Evolutionary conservation across 306 rosid genomes (phyloP), one percentile per base, ranked within the genome.

Genomic region (Cucurbita pepo): DNA sequence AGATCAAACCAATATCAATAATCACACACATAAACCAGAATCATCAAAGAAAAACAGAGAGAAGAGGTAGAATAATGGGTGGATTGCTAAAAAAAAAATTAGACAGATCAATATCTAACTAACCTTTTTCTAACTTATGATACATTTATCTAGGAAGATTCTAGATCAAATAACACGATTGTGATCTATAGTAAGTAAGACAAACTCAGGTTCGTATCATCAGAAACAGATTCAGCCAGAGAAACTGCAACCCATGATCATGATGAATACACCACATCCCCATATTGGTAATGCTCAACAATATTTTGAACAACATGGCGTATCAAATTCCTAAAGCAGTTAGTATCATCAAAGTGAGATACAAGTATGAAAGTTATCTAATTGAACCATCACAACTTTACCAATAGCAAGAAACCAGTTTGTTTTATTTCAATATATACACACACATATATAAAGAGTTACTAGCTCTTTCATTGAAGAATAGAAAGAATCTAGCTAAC

Each of bases 1-100:
- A 85, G 80, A 80, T 30, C 61, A 74, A 62, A 78, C 77, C 74
- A 78, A 80, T 71, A 36, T 72, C 54, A 73, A 21, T 34, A 19
- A 45, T 57, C 67, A 57, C n/a, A 44, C 4, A 57, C 52, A 38
- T 54, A 0, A 72, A 56, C 13, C 13, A 22, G 38, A 66, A 22
- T 67, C 41, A 67, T 67, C 21, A 67, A 19, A 45, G 19, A 43
- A 15, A 64, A 43, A 19, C 37, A 41, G 16, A 45, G 73, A 22
- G 22, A 22, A 22, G 43, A 12, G 50, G 54, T 18, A 22, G 64
- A 22, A 58, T 11, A 12, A 30, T 5, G 62, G 41, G 30, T 9
- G 13, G 40, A 30, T 11, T 58, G 18, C 41, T 30, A 0, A 0
- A 44, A 5, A 38, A 25, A 25, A 25, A 25, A 18, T 11, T 18